Percentiles rank a stretch among this genome's conserved stretches.
Conservation (phyloP, 2,329 filamentous ascomycete genomes). For the Hymenoscyphus fructigenus region DNA sequence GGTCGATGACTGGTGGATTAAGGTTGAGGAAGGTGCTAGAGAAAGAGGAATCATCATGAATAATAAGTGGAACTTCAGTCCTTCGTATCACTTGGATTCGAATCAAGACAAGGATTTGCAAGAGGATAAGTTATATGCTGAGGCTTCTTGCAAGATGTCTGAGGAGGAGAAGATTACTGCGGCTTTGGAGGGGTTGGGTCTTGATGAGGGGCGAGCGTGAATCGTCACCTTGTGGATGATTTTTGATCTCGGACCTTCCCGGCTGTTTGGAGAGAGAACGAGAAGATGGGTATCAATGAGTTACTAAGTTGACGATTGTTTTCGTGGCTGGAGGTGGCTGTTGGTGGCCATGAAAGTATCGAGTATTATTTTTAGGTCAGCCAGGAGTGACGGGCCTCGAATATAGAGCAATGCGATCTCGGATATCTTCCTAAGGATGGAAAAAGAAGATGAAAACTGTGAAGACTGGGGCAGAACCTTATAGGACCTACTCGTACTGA, state of each 20-base stretch:
- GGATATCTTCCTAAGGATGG: too few species aligned
- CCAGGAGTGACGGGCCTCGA: too few species aligned
- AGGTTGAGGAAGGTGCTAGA: background rate
- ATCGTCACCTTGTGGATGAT: background rate
- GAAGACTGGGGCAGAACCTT: background rate
- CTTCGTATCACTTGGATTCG: background rate
- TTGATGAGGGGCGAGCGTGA: background rate
- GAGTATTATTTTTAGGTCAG: too few species aligned
- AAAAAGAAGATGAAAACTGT: background rate
- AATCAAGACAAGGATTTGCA: background rate
- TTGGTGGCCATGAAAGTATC: too few species aligned
- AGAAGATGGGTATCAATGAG: background rate
- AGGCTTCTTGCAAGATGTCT: background rate
- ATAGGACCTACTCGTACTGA: background rate
- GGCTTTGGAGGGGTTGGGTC: background rate
- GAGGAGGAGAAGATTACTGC: background rate
- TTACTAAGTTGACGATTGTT: background rate
- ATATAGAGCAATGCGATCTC: background rate
- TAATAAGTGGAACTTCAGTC: background rate
- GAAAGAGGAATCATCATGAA: background rate
- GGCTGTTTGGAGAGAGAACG: background rate
- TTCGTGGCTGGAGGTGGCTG: too few species aligned
- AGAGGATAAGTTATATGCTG: background rate
- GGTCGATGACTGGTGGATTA: background rate
- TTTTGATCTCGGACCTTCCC: background rate